Evolutionary conservation across 768 basidiomycete species (phyloP).

Genomic region (Rhizopogon vinicolor): DNA sequence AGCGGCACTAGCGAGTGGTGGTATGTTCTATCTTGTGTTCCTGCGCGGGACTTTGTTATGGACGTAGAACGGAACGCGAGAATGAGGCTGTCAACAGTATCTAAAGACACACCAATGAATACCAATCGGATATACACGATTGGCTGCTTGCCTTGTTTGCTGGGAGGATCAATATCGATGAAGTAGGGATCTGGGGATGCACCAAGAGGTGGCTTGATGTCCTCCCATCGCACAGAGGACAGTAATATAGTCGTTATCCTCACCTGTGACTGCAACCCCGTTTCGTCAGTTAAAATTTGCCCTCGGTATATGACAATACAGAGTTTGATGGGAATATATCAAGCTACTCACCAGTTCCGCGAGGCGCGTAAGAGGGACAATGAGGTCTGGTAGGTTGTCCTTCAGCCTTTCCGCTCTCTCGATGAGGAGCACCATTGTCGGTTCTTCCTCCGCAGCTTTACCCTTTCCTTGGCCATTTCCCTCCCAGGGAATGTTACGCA

Average conservation of each 20-base stretch:
- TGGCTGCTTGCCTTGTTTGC: conserved; percentile 49
- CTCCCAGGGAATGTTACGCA: conserved; percentile 17
- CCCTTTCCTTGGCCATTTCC: conserved; percentile 24
- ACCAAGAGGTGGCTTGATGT: conserved; percentile 64
- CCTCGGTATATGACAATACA: not conserved
- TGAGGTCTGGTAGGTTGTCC: conserved; percentile 55
- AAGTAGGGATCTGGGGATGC: conserved; percentile 72
- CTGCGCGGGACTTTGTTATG: not conserved
- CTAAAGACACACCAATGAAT: conserved; percentile 13
- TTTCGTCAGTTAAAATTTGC: conserved; percentile 1
- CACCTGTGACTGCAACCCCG: conserved; percentile 43
- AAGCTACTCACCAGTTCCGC: conserved; percentile 56
- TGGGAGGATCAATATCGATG: conserved; percentile 47
- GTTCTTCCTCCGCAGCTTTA: conserved; percentile 26
- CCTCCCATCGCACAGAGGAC: conserved; percentile 66
- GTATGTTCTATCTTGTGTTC: conserved; percentile 31
- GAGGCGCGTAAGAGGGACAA: conserved; percentile 69
- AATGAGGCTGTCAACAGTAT: conserved; percentile 31
- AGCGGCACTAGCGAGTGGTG: conserved; percentile 52
- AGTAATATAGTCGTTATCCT: conserved; percentile 59
- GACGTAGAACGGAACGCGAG: conserved; percentile 30
- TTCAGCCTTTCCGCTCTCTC: conserved; percentile 66
- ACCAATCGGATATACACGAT: not conserved
- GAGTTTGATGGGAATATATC: not conserved
- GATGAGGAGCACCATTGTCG: conserved; percentile 52